These are phyloP conservation scores for Arbutus unedo DNA, from an alignment of 148 eudicot genomes.

Conservation along the genomic window DNA sequence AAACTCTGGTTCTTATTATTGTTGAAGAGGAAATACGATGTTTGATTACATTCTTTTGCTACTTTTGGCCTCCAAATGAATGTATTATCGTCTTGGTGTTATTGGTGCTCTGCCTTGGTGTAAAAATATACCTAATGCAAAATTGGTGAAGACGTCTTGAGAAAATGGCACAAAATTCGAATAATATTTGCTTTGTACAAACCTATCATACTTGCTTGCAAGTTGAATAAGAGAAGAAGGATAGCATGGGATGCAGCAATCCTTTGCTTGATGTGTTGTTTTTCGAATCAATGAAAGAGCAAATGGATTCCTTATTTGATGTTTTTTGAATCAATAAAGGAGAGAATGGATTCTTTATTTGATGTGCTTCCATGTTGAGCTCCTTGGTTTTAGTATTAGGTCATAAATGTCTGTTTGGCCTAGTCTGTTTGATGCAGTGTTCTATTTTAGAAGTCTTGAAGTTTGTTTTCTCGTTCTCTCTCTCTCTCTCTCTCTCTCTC, in stretches of 20 bases:
- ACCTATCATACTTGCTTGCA: not conserved
- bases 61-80: conserved; percentile 15
- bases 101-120: not conserved
- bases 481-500: too few relatives aligned
- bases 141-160: not conserved
- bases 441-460: not conserved
- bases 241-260: not conserved
- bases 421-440: not conserved
- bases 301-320: conserved; percentile 3
- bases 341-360: not conserved
- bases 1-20: not conserved
- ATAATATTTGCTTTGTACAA: not conserved
- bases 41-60: not conserved
- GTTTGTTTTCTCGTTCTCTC: not conserved
- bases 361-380: conserved; percentile 1
- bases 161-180: not conserved
- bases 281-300: not conserved
- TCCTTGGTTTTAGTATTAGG: not conserved
- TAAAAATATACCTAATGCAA: not conserved
- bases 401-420: not conserved
- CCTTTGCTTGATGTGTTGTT: not conserved
- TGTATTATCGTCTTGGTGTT: not conserved
- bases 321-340: not conserved
- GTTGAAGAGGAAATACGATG: conserved; percentile 5
- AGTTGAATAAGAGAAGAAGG: not conserved